A percentile compares a stretch with the other conserved stretches of the same genome.
Conservation (phyloP, 768 basidiomycete species). For the Xerocomellus dryophilus region DNA sequence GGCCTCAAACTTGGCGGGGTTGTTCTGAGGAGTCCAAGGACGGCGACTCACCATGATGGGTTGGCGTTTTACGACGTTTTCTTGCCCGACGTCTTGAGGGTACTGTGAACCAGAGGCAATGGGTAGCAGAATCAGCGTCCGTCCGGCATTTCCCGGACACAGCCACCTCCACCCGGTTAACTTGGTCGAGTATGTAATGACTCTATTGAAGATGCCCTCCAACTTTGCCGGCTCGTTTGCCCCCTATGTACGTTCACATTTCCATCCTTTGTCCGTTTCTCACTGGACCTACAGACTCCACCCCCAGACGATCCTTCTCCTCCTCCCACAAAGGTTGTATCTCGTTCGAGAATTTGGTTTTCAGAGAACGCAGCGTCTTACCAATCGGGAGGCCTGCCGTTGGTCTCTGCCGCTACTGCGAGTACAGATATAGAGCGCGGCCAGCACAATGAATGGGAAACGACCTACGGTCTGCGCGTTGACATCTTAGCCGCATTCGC, state of each 20-base stretch:
- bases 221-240: conserved; percentile 47
- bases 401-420: conserved; percentile 40
- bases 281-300: conserved; percentile 40
- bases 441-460: conserved; percentile 64
- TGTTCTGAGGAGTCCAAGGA: conserved; percentile 7
- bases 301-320: conserved; percentile 54
- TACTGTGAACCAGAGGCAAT: conserved; percentile 7
- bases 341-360: conserved; percentile 50
- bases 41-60: conserved; percentile 37
- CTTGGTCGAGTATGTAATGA: background rate
- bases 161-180: conserved; percentile 26
- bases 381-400: conserved; percentile 66
- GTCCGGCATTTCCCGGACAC: conserved; percentile 45
- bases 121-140: conserved; percentile 26
- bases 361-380: conserved; percentile 51
- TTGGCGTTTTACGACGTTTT: conserved; percentile 21
- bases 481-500: conserved; percentile 63
- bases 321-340: conserved; percentile 11
- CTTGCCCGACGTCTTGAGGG: conserved; percentile 30
- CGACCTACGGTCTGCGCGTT: conserved; percentile 61
- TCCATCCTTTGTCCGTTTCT: background rate
- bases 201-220: background rate
- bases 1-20: conserved; percentile 3
- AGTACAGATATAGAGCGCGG: conserved; percentile 37
- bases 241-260: conserved; percentile 47